Evolutionary conservation across 1,139 yeast species (phyloP), one percentile per base, ranked within the genome.

Genomic region (Hemisphaericaspora xylanilytica): DNA sequence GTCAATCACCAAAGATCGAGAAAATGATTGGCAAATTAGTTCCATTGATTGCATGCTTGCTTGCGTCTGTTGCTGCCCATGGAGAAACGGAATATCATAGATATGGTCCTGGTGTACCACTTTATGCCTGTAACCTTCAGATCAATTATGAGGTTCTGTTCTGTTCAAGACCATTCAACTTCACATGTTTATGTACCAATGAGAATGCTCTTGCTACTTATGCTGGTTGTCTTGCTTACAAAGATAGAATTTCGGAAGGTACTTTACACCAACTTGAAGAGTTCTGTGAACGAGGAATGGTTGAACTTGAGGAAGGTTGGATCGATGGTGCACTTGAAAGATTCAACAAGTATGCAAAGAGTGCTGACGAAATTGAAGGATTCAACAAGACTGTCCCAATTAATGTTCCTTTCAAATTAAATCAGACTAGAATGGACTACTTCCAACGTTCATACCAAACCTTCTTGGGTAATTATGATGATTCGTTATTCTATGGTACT

Each of bases 341-440:
- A 26, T 64, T 48, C 42, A 38, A 43, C 5, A 36, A 45, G 3
- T 20, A 46, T 34, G 66, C 65, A 4, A 52, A 48, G 15, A 32
- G 40, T 15, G 39, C 51, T 5, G 22, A 33, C 11, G 59, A 58
- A 8, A 56, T 63, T 22, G 41, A 45, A 10, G 51, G 47, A 24
- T 63, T 58, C 36, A 62, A 63, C 35, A 22, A 18, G 3, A 41
- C 59, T 2, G 38, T 36, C 3, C 51, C 55, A 3, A 37, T 58
- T 9, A 47, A 52, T 25, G 44, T 44, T 12, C 70, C 71, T 5
- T 36, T 65, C 5, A 47, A 39, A 7, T 43, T 63, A 12, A 45
- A 61, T 26, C 28, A 36, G 2, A 37, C 51, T 1, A 32, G 17
- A 2, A 41, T 52, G 14, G 11, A 33, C 1, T 22, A 50, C 6